Base-by-base conservation (phyloP, 805 yeast species). In the Huiozyma naganishii region DNA sequence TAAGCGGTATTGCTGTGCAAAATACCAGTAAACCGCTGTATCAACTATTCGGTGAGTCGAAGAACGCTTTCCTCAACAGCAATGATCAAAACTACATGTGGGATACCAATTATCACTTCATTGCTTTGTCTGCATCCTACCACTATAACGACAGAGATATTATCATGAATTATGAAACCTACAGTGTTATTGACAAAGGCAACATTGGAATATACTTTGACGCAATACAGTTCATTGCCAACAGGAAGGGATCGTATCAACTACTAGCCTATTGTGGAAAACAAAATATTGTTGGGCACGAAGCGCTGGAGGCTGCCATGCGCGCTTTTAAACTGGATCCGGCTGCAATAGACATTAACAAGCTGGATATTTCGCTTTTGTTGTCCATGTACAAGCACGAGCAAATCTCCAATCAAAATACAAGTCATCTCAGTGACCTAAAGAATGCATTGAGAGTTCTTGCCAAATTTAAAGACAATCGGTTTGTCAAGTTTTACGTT, bases 171-270 rank as follows among this genome's bases (percentile, higher is more conserved):
- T 83, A 73, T 53, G 68, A 71, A 17, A 54, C 58, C 0, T 68
- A 71, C 43, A 51, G 58, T 4, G 41, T 47, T 0, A 45, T 66
- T 40, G 85, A 81, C 55, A 70, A 74, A 0, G 55, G 49, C 0
- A 64, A 70, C 39, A 48, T 56, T 1, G 77, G 83, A 0, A 58
- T 65, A 32, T 80, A 79, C 50, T 72, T 76, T 50, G 88, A 83
- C 55, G 73, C 81, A 0, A 57, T 83, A 32, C 64, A 61, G 6
- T 70, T 62, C 35, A 65, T 81, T 34, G 72, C 82, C 0, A 69
- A 72, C n/a, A 51, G 62, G 0, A 68, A 77, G 44, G 62, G 67
- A 6, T 68, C 75, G 1, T 72, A 72, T 44, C 71, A 66, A 37
- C 55, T 80, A 28, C 67, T 75, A 7, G 63, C 72, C 6, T 72